These are phyloP conservation scores for Bolboschoenus planiculmis DNA, from an alignment of 176 grass and related monocot genomes.

Conservation along the genomic window DNA sequence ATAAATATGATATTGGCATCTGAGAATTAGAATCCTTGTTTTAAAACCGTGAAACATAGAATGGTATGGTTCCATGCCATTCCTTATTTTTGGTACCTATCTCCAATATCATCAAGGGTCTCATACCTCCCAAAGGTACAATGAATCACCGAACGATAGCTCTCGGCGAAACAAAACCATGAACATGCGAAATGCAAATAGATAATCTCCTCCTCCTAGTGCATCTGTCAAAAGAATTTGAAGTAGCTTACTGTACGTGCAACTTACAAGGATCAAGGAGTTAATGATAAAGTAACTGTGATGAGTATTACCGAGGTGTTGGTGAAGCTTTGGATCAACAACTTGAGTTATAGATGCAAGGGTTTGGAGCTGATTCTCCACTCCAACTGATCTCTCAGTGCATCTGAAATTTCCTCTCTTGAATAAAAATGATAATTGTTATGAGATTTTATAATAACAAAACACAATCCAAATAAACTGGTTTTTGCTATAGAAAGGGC, in stretches of 20 bases:
- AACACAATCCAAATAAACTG: neutral
- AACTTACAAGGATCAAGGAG: neutral
- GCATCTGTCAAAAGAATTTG: constrained; percentile 48
- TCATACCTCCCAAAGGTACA: constrained; percentile 99
- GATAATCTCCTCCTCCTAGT: constrained; percentile 95
- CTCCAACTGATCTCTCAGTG: constrained; percentile 89
- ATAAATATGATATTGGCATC: neutral
- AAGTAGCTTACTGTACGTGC: neutral
- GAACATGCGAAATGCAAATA: constrained; percentile 99
- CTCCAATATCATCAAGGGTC: neutral
- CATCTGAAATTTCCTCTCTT: constrained; percentile 99
- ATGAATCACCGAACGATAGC: constrained; percentile 94
- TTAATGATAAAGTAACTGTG: neutral
- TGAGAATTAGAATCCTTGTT: neutral
- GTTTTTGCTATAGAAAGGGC: neutral
- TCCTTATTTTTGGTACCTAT: neutral
- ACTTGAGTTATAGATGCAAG: constrained; percentile 96
- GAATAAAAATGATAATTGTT: constrained; percentile 35
- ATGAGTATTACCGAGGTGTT: constrained; percentile 72
- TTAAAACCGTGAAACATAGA: neutral
- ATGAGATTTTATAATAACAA: constrained; percentile 18
- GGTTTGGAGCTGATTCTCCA: constrained; percentile 85
- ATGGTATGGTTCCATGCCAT: neutral
- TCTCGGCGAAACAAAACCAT: constrained; percentile 98
- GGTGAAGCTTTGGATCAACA: constrained; percentile 90